Evolutionary conservation across 2,329 filamentous ascomycete species (phyloP), one percentile per base, ranked within the genome.

Genomic region (Septoria petroselini): DNA sequence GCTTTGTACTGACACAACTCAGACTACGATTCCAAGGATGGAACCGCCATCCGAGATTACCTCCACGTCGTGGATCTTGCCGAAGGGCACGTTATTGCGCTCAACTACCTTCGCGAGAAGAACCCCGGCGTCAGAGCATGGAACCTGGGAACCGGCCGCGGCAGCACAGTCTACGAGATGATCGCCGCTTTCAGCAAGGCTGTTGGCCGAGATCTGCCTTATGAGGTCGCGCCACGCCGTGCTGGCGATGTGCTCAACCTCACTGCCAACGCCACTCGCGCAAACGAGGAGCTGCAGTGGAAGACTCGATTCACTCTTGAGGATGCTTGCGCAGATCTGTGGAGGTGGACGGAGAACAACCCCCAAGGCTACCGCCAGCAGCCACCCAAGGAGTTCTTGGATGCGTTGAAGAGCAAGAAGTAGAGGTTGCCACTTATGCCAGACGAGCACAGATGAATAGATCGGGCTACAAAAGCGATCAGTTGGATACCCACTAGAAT

Each of bases 271-370:
- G 88, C 93, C 9, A 79, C 81, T 3, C 81, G 89, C 30, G 93
- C 93, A 44, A 95, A 95, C 73, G 75, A 82, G 68, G 93, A 98
- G 75, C 79, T 98, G 46, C 77, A 83, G 57, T 98, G 93, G 93
- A 91, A 91, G 77, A 91, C 93, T 1, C 81, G 94, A 74, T 78
- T 86, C 51, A 91, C 87, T 15, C 82, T 98, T 68, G 91, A 97
- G 74, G 83, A 95, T 70, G 91, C 91, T 19, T 98, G 93, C 70
- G 82, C 84, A 61, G 90, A 98, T 71, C 78, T 98, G 59, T 98
- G 93, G 93, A 84, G 83, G 66, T 98, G 93, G 93, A 95, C 94
- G 12, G 79, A 86, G 74, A 97, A 96, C 74, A 97, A 97, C 75
- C 93, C 93, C 18, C 83, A 91, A 73, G 93, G 93, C 17, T 97